phyloP scores from a whole-genome alignment of 768 basidiomycete genomes.

The Zangia roseola region DNA sequence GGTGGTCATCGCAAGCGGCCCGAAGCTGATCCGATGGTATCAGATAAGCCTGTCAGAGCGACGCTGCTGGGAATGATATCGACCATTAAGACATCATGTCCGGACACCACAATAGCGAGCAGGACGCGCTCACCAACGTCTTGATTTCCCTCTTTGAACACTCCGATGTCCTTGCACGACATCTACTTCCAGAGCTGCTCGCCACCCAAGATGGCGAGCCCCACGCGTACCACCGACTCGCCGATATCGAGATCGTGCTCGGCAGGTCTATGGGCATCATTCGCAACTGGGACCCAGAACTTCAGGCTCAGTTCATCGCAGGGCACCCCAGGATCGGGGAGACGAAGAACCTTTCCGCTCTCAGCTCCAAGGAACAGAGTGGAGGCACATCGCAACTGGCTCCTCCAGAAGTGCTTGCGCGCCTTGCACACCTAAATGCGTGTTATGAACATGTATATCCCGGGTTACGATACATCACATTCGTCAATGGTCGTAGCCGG shows the following conservation, averaged over 20 bases:
- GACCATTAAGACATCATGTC: no score
- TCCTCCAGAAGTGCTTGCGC: slow-evolving; percentile 68
- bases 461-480: slow-evolving; percentile 85
- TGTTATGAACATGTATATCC: slow-evolving; percentile 75
- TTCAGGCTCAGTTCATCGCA: slow-evolving; percentile 64
- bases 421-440: slow-evolving; percentile 72
- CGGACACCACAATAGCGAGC: not conserved
- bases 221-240: slow-evolving; percentile 31
- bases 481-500: slow-evolving; percentile 82
- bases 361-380: slow-evolving; percentile 82
- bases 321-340: slow-evolving; percentile 93
- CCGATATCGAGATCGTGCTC: slow-evolving; percentile 53
- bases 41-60: no score
- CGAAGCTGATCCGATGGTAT: no score
- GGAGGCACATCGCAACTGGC: slow-evolving; percentile 47
- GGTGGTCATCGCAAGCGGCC: not conserved
- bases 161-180: slow-evolving; percentile 52
- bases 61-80: no score
- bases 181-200: slow-evolving; percentile 55
- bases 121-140: slow-evolving; percentile 28
- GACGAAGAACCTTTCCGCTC: slow-evolving; percentile 64
- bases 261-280: slow-evolving; percentile 50
- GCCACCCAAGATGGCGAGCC: slow-evolving; percentile 22
- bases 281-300: slow-evolving; percentile 47
- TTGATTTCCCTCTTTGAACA: slow-evolving; percentile 62